Conservation (phyloP, 2,329 filamentous ascomycete genomes). For the Pleoardoris graminearum region DNA sequence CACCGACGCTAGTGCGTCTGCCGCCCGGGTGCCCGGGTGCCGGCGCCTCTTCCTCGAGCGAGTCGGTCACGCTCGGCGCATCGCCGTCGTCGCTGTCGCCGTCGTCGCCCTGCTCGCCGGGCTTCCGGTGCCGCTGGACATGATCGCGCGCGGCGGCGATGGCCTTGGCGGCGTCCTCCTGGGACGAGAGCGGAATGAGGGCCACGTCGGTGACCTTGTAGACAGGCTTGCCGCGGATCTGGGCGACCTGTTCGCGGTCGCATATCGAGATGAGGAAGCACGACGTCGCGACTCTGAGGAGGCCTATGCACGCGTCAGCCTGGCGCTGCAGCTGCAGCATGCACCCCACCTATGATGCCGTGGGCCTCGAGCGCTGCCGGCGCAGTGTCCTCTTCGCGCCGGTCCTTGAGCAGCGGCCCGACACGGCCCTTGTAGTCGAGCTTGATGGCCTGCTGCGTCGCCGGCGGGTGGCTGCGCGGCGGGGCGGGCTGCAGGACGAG, state of each 20-base stretch:
- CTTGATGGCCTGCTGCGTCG: slow-evolving; percentile 60
- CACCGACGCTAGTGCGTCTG: slow-evolving; percentile 65
- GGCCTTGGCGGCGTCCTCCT: slow-evolving; percentile 71
- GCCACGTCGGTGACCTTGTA: slow-evolving; percentile 89
- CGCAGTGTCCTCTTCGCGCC: slow-evolving; percentile 43
- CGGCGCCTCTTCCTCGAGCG: slow-evolving; percentile 40
- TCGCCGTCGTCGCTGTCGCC: slow-evolving; percentile 39
- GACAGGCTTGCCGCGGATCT: slow-evolving; percentile 77
- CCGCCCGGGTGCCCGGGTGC: slow-evolving; percentile 35
- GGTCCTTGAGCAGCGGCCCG: slow-evolving; percentile 50
- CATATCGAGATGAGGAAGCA: slow-evolving; percentile 88
- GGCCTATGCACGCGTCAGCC: slow-evolving; percentile 57
- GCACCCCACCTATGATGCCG: slow-evolving; percentile 59
- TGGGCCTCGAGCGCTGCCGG: slow-evolving; percentile 51
- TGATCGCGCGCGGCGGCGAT: slow-evolving; percentile 64
- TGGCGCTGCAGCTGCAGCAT: background rate
- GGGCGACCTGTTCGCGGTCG: slow-evolving; percentile 83
- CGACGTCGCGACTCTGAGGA: slow-evolving; percentile 78
- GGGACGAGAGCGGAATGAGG: slow-evolving; percentile 83
- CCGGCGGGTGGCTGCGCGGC: slow-evolving; percentile 58
- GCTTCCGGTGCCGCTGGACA: slow-evolving; percentile 43
- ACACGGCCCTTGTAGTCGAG: slow-evolving; percentile 70
- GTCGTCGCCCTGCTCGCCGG: slow-evolving; percentile 27
- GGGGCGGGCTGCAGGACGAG: slow-evolving; percentile 76
- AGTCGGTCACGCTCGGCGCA: slow-evolving; percentile 41